Base-by-base conservation (phyloP, 768 basidiomycete genomes). In the Kondoa subrosea region DNA sequence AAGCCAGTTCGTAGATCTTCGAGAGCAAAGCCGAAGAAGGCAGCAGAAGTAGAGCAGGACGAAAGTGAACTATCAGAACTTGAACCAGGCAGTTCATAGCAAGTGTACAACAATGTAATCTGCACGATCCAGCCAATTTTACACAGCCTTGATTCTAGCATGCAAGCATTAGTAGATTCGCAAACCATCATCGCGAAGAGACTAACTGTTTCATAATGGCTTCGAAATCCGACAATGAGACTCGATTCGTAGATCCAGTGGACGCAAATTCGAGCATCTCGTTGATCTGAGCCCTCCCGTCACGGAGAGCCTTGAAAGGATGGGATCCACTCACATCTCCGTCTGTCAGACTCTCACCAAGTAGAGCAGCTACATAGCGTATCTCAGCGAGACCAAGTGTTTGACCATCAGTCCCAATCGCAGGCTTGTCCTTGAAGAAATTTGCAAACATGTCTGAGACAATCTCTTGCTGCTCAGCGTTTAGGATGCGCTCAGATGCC, bases 1-100 rank as follows among this genome's bases (percentile, higher is more conserved):
- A 50, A 50, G 40, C 40, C 40, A 50, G 21, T 21, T 8, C 40
- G 40, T 21, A 50, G 21, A 21, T 50, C 40, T 8, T 8, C 40
- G 8, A 8, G 40, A 50, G n/a, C n/a, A n/a, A 50, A 8, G 40
- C 40, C 12, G 21, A 84, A 82, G 75, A 77, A 70, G 1, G 65
- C 65, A 25, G 71, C 56, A 1, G 32, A 66, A 29, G 64, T 58
- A 2, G 69, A 70, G 56, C 67, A 68, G 16, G 68, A 60, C 60
- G 57, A 63, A 56, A 60, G 83, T 83, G 72, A 82, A 83, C 31
- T 75, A 80, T 59, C 67, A 72, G 65, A 75, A 74, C 56, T 82
- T 79, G 57, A 85, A 82, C 71, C 80, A 50, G 8, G 12, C 21
- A 50, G 40, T 8, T 21, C 12, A 50, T 50, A 50, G n/a, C n/a